Conservation (phyloP, 176 grass and related monocot species). For the Ensete ventricosum region DNA sequence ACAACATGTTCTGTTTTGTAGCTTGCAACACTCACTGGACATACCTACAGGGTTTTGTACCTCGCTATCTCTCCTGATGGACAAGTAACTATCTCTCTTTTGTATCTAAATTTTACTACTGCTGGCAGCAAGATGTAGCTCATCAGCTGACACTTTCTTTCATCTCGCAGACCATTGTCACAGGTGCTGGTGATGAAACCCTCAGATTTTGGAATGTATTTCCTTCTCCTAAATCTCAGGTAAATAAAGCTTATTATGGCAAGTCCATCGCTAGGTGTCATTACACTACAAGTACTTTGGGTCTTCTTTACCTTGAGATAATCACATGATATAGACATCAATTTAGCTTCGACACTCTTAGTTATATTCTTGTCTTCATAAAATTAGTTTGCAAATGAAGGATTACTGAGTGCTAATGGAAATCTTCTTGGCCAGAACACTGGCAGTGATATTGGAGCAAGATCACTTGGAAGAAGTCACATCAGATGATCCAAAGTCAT, state of each 20-base stretch:
- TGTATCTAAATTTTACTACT: not conserved
- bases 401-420: not conserved
- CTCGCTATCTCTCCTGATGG: constrained; percentile 94
- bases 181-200: constrained; percentile 94
- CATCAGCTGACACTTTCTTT: not conserved
- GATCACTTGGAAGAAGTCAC: constrained; percentile 71
- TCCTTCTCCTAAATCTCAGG: constrained; percentile 84
- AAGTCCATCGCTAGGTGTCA: not conserved
- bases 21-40: constrained; percentile 87
- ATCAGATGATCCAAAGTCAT: constrained; percentile 39
- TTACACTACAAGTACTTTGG: not conserved
- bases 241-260: constrained; percentile 8
- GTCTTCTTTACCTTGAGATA: not conserved
- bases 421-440: constrained; percentile 38
- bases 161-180: constrained; percentile 75
- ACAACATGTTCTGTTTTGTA: constrained; percentile 27
- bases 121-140: not conserved
- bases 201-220: constrained; percentile 98
- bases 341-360: too few species aligned
- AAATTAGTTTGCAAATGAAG: not conserved
- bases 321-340: not conserved
- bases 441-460: constrained; percentile 65
- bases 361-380: not conserved
- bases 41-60: constrained; percentile 86
- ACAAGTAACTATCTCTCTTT: constrained; percentile 41